Conservation (phyloP, 2,329 filamentous ascomycete species). For the Aspergillus pseudoterreus region DNA sequence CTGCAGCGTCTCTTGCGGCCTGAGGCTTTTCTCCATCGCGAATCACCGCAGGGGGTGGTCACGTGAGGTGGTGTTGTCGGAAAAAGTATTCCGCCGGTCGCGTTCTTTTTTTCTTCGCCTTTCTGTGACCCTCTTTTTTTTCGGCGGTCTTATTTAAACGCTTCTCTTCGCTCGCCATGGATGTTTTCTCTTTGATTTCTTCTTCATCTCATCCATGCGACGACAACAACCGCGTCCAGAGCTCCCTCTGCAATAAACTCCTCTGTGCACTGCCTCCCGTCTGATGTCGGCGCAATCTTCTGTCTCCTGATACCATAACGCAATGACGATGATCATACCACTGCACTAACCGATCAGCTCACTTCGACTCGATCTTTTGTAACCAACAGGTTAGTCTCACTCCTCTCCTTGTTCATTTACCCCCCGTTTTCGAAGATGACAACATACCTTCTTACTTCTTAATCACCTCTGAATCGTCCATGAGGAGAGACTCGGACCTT, state of each 20-base stretch:
- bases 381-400: slow-evolving; percentile 22
- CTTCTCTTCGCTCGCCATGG: slow-evolving; percentile 13
- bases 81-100: too few species aligned
- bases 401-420: slow-evolving; percentile 5
- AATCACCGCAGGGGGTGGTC: neutral
- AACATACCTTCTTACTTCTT: slow-evolving; percentile 58
- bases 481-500: slow-evolving; percentile 62
- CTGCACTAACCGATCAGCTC: slow-evolving; percentile 16
- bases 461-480: slow-evolving; percentile 61
- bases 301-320: neutral
- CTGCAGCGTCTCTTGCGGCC: slow-evolving; percentile 1
- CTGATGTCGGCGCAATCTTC: neutral
- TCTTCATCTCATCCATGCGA: slow-evolving; percentile 5
- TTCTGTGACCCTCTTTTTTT: slow-evolving; percentile 4
- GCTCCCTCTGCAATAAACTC: too few species aligned
- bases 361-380: slow-evolving; percentile 1
- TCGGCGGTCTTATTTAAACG: slow-evolving; percentile 8
- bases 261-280: too few species aligned
- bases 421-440: slow-evolving; percentile 53
- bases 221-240: neutral
- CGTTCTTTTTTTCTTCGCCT: neutral
- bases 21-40: slow-evolving; percentile 14
- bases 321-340: slow-evolving; percentile 5
- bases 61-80: slow-evolving; percentile 5
- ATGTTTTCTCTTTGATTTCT: slow-evolving; percentile 10